Conservation (phyloP, 176 grass and related monocot species). For the Carex cristatella region DNA sequence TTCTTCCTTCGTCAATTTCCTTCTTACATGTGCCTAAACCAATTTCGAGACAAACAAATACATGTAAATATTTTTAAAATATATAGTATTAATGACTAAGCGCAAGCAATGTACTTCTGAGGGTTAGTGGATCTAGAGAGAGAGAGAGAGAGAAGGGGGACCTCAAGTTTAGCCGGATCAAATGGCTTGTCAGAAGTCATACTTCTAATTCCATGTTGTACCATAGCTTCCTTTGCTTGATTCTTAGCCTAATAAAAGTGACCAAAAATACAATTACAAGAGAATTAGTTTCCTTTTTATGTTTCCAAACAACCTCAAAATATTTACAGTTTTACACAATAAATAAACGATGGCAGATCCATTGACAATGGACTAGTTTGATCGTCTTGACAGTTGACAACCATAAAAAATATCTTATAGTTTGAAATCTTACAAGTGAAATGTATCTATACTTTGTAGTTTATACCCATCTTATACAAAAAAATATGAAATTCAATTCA, state of each 20-base stretch:
- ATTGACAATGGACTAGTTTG: too few relatives aligned
- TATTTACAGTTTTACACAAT: background rate
- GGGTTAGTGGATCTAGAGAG: background rate
- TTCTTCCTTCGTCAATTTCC: constrained; percentile 65
- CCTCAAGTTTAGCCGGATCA: constrained; percentile 64
- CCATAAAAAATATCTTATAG: too few relatives aligned
- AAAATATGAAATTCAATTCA: too few relatives aligned
- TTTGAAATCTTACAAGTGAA: too few relatives aligned
- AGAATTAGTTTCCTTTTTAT: background rate
- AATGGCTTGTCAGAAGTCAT: constrained; percentile 50
- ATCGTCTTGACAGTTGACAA: too few relatives aligned
- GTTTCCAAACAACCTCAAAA: background rate
- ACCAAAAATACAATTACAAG: background rate
- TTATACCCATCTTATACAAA: too few relatives aligned
- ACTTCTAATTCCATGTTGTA: constrained; percentile 50
- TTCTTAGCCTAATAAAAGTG: constrained; percentile 59
- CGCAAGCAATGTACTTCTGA: background rate
- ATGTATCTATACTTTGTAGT: too few relatives aligned
- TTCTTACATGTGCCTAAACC: constrained; percentile 45
- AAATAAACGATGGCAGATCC: too few relatives aligned
- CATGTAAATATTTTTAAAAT: background rate
- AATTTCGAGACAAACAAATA: background rate
- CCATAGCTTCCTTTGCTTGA: constrained; percentile 53
- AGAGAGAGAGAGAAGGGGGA: constrained; percentile 3
- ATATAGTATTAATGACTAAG: background rate